phyloP scores from a whole-genome alignment of 106 monocot species.

The Acanthochlamys bracteata region DNA sequence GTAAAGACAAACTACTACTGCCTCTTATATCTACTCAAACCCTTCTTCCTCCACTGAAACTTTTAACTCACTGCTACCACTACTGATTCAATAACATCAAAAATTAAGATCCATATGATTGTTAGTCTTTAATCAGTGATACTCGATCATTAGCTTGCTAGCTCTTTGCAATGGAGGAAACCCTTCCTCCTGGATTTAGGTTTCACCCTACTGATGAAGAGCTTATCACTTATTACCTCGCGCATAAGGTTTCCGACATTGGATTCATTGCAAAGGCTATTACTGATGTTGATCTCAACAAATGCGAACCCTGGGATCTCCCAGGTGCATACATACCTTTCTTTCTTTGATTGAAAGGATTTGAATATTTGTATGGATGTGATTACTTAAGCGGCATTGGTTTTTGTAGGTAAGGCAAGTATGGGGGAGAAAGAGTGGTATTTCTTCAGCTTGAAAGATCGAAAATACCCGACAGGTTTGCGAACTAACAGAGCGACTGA shows the following conservation, averaged over 20 bases:
- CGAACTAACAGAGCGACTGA: conserved; percentile 69
- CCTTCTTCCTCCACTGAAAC: neutral
- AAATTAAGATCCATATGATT: too few relatives aligned
- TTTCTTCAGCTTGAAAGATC: conserved; percentile 68
- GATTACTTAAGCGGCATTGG: neutral
- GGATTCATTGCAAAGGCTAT: conserved; percentile 45
- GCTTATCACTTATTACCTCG: conserved; percentile 72
- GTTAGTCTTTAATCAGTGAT: neutral
- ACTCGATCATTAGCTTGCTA: neutral
- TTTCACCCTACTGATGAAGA: conserved; percentile 77
- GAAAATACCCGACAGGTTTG: conserved; percentile 68
- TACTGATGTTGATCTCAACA: conserved; percentile 69
- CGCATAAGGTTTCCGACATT: conserved; percentile 42
- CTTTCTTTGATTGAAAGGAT: neutral
- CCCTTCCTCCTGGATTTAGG: conserved; percentile 65
- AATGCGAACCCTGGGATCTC: conserved; percentile 83
- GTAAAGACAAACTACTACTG: too few relatives aligned
- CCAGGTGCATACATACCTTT: conserved; percentile 26
- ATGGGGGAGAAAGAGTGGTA: conserved; percentile 86
- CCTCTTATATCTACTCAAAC: conserved; percentile 1
- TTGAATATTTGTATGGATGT: neutral
- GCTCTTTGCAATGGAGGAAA: conserved; percentile 26
- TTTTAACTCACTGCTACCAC: neutral
- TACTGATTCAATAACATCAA: neutral
- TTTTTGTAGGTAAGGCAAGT: conserved; percentile 41